Conservation (phyloP, 2,329 filamentous ascomycete genomes). For the Colletotrichum somersetense region DNA sequence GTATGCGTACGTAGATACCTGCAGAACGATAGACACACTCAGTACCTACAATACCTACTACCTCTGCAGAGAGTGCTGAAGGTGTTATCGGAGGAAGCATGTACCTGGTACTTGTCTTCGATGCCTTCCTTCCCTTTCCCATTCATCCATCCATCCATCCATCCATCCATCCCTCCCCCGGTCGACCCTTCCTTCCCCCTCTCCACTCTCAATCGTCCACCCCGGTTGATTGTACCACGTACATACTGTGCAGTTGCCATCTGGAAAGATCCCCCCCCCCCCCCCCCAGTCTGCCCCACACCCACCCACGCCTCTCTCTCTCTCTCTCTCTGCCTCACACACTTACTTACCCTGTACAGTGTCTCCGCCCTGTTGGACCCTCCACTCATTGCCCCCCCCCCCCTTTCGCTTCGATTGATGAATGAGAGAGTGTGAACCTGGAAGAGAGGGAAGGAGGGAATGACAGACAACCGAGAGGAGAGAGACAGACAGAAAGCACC, state of each 20-base stretch:
- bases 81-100: not conserved
- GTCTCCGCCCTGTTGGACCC: constrained; percentile 20
- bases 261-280: not conserved
- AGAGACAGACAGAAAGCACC: not conserved
- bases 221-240: not conserved
- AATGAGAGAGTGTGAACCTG: not conserved
- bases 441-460: constrained; percentile 3
- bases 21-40: too few species aligned
- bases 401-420: constrained; percentile 20
- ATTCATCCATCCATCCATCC: not conserved
- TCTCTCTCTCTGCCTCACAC: not conserved
- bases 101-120: constrained; percentile 25
- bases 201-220: constrained; percentile 12
- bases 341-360: too few species aligned
- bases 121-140: constrained; percentile 6
- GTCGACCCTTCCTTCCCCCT: constrained; percentile 4
- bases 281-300: not conserved
- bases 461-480: not conserved
- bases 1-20: too few species aligned
- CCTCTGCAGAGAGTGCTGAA: too few species aligned
- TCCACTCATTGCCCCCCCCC: constrained; percentile 32
- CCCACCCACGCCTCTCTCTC: not conserved
- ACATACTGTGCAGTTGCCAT: not conserved
- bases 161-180: not conserved
- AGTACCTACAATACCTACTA: too few species aligned